Base-by-base conservation (phyloP, 345 rosid species). In the Aquilaria yunnanensis region DNA sequence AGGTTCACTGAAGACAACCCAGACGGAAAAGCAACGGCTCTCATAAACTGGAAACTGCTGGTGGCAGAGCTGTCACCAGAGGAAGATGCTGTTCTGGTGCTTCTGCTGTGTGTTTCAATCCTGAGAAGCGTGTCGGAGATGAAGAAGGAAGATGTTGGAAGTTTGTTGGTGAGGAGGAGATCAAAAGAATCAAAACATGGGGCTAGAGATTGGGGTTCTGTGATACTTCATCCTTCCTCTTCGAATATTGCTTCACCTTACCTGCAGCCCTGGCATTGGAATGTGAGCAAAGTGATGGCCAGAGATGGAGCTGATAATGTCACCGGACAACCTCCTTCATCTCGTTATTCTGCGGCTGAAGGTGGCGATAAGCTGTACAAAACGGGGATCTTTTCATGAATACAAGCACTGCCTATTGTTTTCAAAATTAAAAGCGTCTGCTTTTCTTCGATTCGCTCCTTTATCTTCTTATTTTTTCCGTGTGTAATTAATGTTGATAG, bases 191-290 rank as follows among this genome's bases (percentile, higher is more conserved):
- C 88, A 23, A 83, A 75, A 68, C 74, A 69, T 0, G 97, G 96
- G 37, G 70, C 67, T n/a, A 68, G 87, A 55, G 96, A 90, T 58
- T 93, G 96, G 96, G 94, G 94, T 55, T 88, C 96, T 2, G 94
- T 85, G 12, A 65, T 78, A 0, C 72, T 84, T 34, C 72, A 80
- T 64, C 75, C 75, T 37, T 71, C 83, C 16, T 46, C 82, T 6
- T 32, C 80, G 1, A 43, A 70, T 8, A 14, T 49, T 34, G 41
- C 57, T 63, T 79, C 89, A 14, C 77, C 84, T 2, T 74, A 78
- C 51, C 68, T 86, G 34, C 82, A 69, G 57, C 94, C 96, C 0
- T 93, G 94, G 98, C 74, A 90, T 64, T 76, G 81, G 83, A 79
- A 90, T 71, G 81, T 90, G 7, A 62, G 72, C 55, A 67, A 67